Percentiles rank a stretch among this genome's conserved stretches.
These are phyloP conservation scores for Rutstroemia sp. DNA, from an alignment of 2,329 filamentous ascomycete genomes.

Conservation along the genomic window DNA sequence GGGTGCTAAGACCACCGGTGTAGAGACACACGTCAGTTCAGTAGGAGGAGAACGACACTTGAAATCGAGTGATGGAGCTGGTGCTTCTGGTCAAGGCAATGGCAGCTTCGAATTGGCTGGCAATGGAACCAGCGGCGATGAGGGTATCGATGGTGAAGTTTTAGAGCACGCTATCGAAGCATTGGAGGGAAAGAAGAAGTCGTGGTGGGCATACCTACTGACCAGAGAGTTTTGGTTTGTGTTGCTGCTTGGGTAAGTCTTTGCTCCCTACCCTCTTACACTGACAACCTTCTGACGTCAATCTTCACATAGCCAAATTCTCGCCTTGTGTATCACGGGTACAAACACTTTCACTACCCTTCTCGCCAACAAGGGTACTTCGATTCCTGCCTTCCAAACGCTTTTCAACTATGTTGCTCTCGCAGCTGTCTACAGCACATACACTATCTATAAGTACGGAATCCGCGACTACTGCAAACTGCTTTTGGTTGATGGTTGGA, in stretches of 20 bases:
- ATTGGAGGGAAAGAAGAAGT: slow-evolving; percentile 45
- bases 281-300: not conserved
- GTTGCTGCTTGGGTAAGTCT: slow-evolving; percentile 59
- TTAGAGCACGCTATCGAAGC: slow-evolving; percentile 40
- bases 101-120: slow-evolving; percentile 14
- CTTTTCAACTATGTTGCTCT: slow-evolving; percentile 91
- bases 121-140: not conserved
- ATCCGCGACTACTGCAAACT: slow-evolving; percentile 60
- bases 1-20: slow-evolving; percentile 12
- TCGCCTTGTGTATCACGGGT: slow-evolving; percentile 82
- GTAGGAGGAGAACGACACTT: slow-evolving; percentile 12
- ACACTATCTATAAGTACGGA: slow-evolving; percentile 75
- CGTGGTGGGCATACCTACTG: slow-evolving; percentile 67
- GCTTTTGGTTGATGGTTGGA: slow-evolving; percentile 71
- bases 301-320: slow-evolving; percentile 51
- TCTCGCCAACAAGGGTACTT: slow-evolving; percentile 59
- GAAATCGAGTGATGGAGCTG: slow-evolving; percentile 22
- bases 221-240: slow-evolving; percentile 87
- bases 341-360: slow-evolving; percentile 87
- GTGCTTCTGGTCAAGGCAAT: slow-evolving; percentile 1
- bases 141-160: slow-evolving; percentile 18
- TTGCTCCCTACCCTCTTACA: slow-evolving; percentile 10
- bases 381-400: slow-evolving; percentile 90
- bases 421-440: slow-evolving; percentile 70
- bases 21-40: slow-evolving; percentile 15